phyloP scores from a whole-genome alignment of 768 basidiomycete species.

The Rhodocollybia butyracea region DNA sequence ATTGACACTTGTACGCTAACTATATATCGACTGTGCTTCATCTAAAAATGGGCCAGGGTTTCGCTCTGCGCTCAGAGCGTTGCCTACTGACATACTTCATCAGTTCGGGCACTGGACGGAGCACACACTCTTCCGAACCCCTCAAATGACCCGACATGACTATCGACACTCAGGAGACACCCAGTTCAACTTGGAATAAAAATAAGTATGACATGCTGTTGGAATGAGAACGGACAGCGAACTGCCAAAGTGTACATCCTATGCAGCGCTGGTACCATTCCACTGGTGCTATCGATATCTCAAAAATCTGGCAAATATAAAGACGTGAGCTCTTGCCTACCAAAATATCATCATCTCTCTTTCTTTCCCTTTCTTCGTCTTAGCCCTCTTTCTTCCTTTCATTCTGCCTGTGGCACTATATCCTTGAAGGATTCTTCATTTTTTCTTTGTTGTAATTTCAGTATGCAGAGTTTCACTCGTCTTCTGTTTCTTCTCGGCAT shows the following conservation, averaged over 20 bases:
- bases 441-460: not conserved
- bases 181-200: too few species aligned
- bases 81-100: too few species aligned
- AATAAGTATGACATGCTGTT: too few species aligned
- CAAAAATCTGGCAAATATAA: not conserved
- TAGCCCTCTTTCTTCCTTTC: not conserved
- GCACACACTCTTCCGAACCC: too few species aligned
- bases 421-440: slow-evolving; percentile 4
- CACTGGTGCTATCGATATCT: not conserved
- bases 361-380: not conserved
- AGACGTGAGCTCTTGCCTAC: not conserved
- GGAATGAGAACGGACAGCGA: not conserved
- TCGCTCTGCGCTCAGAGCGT: too few species aligned
- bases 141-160: too few species aligned
- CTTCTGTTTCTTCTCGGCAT: not conserved
- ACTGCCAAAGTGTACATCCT: not conserved
- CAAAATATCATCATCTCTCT: not conserved
- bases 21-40: too few species aligned
- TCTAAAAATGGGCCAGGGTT: too few species aligned
- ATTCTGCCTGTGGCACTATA: not conserved
- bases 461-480: not conserved
- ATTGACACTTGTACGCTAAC: too few species aligned
- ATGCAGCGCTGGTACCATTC: not conserved
- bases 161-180: too few species aligned
- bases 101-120: too few species aligned